These are phyloP conservation scores for Prosopis cineraria DNA, from an alignment of 306 rosid species.

Conservation along the genomic window DNA sequence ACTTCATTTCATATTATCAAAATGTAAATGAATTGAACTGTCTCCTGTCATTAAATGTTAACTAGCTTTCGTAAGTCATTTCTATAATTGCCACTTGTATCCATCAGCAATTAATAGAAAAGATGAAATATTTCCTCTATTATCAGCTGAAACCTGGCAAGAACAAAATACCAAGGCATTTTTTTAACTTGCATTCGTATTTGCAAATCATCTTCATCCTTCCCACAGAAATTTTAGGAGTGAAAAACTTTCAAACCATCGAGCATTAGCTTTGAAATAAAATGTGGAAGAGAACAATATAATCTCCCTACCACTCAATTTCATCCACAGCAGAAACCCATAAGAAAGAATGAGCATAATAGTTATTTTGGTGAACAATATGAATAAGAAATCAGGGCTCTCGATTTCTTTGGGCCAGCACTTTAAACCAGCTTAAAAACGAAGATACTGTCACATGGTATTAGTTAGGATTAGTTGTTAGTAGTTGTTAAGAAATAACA, in stretches of 20 bases:
- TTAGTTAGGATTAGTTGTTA: not conserved
- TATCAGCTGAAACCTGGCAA: conserved; percentile 2
- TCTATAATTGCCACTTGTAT: not conserved
- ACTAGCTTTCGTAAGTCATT: not conserved
- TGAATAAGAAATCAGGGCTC: not conserved
- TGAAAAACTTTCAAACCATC: conserved; percentile 1
- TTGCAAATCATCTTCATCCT: conserved; percentile 7
- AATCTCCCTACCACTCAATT: not conserved
- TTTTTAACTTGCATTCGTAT: not conserved
- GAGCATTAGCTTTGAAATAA: not conserved
- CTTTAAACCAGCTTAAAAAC: conserved; percentile 22
- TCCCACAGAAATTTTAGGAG: not conserved
- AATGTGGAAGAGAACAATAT: not conserved
- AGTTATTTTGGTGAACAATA: not conserved
- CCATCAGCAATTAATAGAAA: not conserved
- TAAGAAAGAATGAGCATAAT: not conserved
- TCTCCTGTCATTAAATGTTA: conserved; percentile 8
- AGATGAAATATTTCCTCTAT: conserved; percentile 11
- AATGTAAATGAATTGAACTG: conserved; percentile 10
- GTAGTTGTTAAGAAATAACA: not conserved
- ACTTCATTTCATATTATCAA: not conserved
- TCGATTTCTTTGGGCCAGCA: conserved; percentile 1
- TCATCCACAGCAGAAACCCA: not conserved
- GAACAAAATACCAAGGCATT: not conserved
- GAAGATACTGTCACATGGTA: not conserved